Percentiles rank a stretch among this genome's conserved stretches.
Conservation (phyloP, 2,329 filamentous ascomycete genomes). For the Hypocreales sp. region DNA sequence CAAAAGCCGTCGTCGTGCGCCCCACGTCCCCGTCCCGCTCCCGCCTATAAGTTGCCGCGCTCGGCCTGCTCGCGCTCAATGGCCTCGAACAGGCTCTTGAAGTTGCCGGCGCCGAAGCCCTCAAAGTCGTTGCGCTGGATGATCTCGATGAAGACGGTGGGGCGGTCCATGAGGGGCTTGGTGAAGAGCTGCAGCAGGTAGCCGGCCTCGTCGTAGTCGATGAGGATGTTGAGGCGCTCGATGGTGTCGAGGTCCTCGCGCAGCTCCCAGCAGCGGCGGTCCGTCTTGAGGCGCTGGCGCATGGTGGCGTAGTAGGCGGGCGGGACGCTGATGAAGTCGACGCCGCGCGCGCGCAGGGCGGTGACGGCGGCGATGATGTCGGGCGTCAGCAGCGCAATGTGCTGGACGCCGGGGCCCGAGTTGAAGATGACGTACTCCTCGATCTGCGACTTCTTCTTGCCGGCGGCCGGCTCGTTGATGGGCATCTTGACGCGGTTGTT, state of each 20-base stretch:
- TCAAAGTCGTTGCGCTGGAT: slow-evolving; percentile 85
- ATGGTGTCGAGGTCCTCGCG: slow-evolving; percentile 69
- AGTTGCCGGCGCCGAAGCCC: slow-evolving; percentile 89
- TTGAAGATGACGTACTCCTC: slow-evolving; percentile 91
- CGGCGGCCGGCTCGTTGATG: slow-evolving; percentile 86
- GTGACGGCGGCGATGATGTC: slow-evolving; percentile 68
- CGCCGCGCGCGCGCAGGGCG: slow-evolving; percentile 68
- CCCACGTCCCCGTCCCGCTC: slow-evolving; percentile 3
- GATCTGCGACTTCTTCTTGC: slow-evolving; percentile 86
- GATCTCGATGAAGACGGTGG: slow-evolving; percentile 92
- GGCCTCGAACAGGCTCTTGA: slow-evolving; percentile 88
- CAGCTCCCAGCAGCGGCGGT: slow-evolving; percentile 44
- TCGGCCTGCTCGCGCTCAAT: slow-evolving; percentile 86
- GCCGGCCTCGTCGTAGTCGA: slow-evolving; percentile 87
- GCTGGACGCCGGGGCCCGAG: slow-evolving; percentile 77
- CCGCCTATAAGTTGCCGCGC: slow-evolving; percentile 56
- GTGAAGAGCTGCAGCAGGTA: slow-evolving; percentile 69
- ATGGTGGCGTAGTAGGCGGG: slow-evolving; percentile 74
- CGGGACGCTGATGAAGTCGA: slow-evolving; percentile 86
- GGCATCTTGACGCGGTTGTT: slow-evolving; percentile 92
- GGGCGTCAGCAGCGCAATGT: slow-evolving; percentile 72
- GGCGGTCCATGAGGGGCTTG: slow-evolving; percentile 84
- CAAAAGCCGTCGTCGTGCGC: no score
- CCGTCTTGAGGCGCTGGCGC: slow-evolving; percentile 53
- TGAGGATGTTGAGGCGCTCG: slow-evolving; percentile 67